Evolutionary conservation across 176 grass and related monocot genomes (phyloP).

Genomic region (Oryza glumipatula): DNA sequence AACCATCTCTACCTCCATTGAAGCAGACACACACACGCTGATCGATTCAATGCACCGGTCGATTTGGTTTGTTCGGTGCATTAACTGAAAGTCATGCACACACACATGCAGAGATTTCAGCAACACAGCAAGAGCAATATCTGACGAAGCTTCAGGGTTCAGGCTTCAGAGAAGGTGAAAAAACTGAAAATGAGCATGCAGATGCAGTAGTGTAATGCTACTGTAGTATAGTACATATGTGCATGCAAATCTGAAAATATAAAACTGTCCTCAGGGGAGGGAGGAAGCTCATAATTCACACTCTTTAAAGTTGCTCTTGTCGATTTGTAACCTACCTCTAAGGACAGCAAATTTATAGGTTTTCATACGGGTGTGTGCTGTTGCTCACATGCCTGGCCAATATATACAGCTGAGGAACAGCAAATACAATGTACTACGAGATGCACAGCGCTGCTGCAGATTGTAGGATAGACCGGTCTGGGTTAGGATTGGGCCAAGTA

Average conservation of each 20-base stretch:
- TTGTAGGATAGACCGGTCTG: background rate
- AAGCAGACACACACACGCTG: background rate
- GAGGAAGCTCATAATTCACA: background rate
- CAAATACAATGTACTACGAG: background rate
- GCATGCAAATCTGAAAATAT: background rate
- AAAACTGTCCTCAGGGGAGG: conserved; percentile 14
- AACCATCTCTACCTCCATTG: background rate
- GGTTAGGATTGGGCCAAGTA: background rate
- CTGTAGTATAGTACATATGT: background rate
- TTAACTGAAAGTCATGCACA: background rate
- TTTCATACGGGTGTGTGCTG: background rate
- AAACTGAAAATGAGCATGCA: background rate
- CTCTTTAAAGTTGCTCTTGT: conserved; percentile 11
- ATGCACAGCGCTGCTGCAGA: background rate
- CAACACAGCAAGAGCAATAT: background rate
- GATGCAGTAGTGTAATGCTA: too few relatives aligned
- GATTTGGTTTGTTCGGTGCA: conserved; percentile 8
- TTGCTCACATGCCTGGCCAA: background rate
- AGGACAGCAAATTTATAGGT: conserved; percentile 12
- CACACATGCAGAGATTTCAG: background rate
- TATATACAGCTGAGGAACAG: background rate
- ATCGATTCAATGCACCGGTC: conserved; percentile 21
- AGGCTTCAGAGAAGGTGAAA: background rate
- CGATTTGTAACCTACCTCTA: conserved; percentile 2
- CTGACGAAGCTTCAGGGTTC: background rate